Conservation (phyloP, 1,284 basidiomycete species). For the Ceratobasidium sp. region DNA sequence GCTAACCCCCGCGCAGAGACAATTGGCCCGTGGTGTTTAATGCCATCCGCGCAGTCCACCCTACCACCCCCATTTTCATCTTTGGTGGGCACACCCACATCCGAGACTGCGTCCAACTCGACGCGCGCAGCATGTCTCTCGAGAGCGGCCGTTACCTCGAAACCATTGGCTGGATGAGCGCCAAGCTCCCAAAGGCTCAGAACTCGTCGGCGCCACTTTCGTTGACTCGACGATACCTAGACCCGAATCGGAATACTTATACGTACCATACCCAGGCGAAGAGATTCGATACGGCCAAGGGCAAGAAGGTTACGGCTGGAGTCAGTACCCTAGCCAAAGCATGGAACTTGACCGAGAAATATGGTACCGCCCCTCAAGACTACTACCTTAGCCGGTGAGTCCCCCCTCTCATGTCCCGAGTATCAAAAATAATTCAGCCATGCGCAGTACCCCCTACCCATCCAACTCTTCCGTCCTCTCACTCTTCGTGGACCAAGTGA, state of each 20-base stretch:
- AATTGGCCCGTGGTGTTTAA: constrained; percentile 67
- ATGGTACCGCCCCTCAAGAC: constrained; percentile 76
- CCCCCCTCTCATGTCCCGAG: neutral
- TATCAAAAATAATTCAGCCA: neutral
- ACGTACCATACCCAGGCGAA: constrained; percentile 53
- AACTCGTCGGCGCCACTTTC: constrained; percentile 59
- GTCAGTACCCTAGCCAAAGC: constrained; percentile 59
- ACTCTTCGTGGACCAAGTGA: constrained; percentile 64
- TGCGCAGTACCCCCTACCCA: constrained; percentile 56
- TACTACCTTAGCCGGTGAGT: constrained; percentile 67
- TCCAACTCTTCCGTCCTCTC: constrained; percentile 68
- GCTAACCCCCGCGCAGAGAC: constrained; percentile 45
- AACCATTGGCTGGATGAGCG: constrained; percentile 67
- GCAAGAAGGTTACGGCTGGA: constrained; percentile 62
- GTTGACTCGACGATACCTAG: constrained; percentile 73
- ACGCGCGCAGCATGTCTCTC: constrained; percentile 70
- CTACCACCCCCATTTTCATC: constrained; percentile 76
- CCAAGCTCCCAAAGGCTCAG: constrained; percentile 52
- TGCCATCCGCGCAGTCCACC: constrained; percentile 74
- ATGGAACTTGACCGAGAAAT: constrained; percentile 63
- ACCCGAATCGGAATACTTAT: constrained; percentile 74
- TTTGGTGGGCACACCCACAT: constrained; percentile 83
- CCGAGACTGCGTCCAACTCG: constrained; percentile 72
- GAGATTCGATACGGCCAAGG: constrained; percentile 64
- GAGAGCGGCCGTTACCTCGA: constrained; percentile 89